Base-by-base conservation (phyloP, 805 yeast genomes). In the Myxozyma vanderwaltii region DNA sequence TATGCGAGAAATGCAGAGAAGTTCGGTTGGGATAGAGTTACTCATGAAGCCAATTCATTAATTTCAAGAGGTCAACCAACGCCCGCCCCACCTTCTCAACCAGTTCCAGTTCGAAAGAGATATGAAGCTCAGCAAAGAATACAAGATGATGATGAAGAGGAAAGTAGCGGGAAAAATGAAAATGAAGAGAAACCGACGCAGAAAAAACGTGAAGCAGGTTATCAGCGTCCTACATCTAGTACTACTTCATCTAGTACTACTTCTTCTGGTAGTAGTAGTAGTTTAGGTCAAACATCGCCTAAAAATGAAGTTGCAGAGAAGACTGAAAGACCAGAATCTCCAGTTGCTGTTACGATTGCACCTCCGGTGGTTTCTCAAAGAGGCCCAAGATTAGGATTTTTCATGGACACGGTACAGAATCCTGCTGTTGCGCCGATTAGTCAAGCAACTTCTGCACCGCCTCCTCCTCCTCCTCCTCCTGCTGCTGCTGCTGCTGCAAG, bases 1-100 rank as follows among this genome's bases (percentile, higher is more conserved):
- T 66, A 59, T 45, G 45, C 62, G 31, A 46, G 65, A n/a, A 66
- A 64, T 40, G 69, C 68, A 17, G 67, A 43, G 19, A 62, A 66
- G 40, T 61, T 50, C 43, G 68, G 66, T 6, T 66, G 69, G 69
- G 66, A 63, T 27, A 38, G 48, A 15, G 62, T 65, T 4, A 60
- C 65, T n/a, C 54, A 49, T 8, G 62, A 63, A 24, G 69, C 66
- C 2, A 66, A 67, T 46, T 39, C 45, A 54, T 24, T 51, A n/a
- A 59, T 64, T 19, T 52, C 67, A 3, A 43, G 56, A 21, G 64
- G 69, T 12, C 57, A 60, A 17, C 58, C 65, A 13, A 61, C 65
- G 8, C 66, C 66, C 2, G 61, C 64, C 12, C 66, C 66, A 7
- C 66, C 65, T 17, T 40, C 54, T n/a, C 64, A 60, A 41, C 63